These are phyloP conservation scores for Oryza nivara DNA, from an alignment of 176 grass and related monocot species.

Conservation along the genomic window DNA sequence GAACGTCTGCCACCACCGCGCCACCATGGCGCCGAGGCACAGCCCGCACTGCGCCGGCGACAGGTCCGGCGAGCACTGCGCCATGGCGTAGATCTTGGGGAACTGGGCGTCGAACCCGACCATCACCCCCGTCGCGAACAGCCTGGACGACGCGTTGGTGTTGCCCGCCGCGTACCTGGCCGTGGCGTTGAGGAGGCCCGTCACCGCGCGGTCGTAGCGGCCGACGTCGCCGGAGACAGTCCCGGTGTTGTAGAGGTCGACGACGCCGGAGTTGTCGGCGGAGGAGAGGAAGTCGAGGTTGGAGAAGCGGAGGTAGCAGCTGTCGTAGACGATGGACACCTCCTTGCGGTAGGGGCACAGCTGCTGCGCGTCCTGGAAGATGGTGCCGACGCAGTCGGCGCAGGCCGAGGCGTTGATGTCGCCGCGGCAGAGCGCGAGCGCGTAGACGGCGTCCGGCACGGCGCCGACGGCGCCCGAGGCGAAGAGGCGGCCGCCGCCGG, in stretches of 20 bases:
- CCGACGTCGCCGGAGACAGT: neutral
- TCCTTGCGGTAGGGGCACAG: slow-evolving; percentile 32
- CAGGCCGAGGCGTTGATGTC: slow-evolving; percentile 39
- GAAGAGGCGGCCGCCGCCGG: slow-evolving; percentile 25
- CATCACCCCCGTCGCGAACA: slow-evolving; percentile 47
- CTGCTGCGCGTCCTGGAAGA: slow-evolving; percentile 30
- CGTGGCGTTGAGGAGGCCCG: slow-evolving; percentile 36
- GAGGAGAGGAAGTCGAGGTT: slow-evolving; percentile 44
- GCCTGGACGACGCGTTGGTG: neutral
- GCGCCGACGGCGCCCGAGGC: slow-evolving; percentile 9
- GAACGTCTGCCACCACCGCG: slow-evolving; percentile 1
- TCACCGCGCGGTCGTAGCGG: slow-evolving; percentile 1
- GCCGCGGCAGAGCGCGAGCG: slow-evolving; percentile 60
- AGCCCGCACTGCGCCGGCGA: slow-evolving; percentile 8
- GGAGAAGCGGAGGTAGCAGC: slow-evolving; percentile 57
- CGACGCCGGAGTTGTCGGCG: neutral
- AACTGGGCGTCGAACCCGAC: slow-evolving; percentile 3
- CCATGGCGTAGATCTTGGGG: slow-evolving; percentile 51
- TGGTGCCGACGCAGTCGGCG: slow-evolving; percentile 27
- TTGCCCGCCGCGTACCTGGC: slow-evolving; percentile 22
- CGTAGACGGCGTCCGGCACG: slow-evolving; percentile 29
- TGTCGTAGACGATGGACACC: slow-evolving; percentile 36
- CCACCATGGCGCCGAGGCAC: slow-evolving; percentile 40
- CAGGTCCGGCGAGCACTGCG: slow-evolving; percentile 22
- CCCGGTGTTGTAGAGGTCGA: neutral